Base-by-base conservation (phyloP, 768 basidiomycete species). In the Leccinum disarticulatum region DNA sequence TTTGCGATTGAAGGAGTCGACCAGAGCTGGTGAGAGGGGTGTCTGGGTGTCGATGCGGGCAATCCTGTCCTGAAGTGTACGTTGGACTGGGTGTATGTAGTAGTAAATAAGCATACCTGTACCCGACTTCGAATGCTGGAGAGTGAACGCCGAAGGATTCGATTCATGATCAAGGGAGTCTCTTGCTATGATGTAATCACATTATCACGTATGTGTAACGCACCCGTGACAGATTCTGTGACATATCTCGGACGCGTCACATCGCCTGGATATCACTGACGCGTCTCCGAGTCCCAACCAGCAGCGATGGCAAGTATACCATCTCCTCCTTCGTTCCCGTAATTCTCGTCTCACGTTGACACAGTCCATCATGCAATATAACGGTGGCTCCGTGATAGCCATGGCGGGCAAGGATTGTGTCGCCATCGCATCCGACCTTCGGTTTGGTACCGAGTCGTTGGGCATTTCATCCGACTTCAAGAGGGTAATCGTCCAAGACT, bases 401-500 rank as follows among this genome's bases (percentile, higher is more conserved):
- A 99, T 99, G 97, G 90, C 90, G 60, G 97, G 97, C 63, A 98
- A 98, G 78, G 90, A 94, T 67, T 99, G 97, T 74, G 97, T 99
- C 53, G 97, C 97, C 55, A 98, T 98, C 77, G 97, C 96, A 28
- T 93, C 90, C 56, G 97, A 99, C 78, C 71, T 96, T 66, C 86
- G 96, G 63, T 79, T 98, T 56, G 97, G 97, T 60, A 91, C 88
- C 64, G 89, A 94, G 72, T 84, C 91, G 6, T 73, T 95, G 67
- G 87, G 91, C 36, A 86, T 98, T 53, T 88, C 95, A 7, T 84
- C 87, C 52, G 91, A 98, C 77, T 98, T 96, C 74, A 90, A 98
- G 74, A 97, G 93, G 87, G 97, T 94, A 60, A 38, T n/a, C 54
- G 19, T 15, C 25, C 35, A 49, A 47, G 54, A n/a, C 65, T 70